Conservation (phyloP, 805 yeast species). For the Saccharomycopsis sp. region DNA sequence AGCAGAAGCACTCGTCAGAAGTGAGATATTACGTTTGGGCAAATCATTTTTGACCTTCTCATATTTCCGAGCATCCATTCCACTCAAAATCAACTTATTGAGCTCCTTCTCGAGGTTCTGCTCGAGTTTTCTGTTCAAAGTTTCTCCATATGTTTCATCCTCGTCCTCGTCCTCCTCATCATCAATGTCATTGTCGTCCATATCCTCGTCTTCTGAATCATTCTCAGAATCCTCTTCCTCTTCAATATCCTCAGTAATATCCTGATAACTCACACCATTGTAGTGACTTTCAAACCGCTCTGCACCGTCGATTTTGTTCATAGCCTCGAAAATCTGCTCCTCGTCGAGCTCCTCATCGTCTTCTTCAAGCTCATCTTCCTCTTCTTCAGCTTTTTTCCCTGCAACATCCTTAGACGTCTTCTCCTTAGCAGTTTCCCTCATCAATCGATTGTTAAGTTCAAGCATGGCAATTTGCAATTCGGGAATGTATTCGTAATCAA, state of each 20-base stretch:
- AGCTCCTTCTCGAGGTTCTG: conserved; percentile 53
- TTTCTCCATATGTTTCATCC: conserved; percentile 24
- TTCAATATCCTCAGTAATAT: too few relatives aligned
- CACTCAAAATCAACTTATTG: conserved; percentile 43
- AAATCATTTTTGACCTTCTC: conserved; percentile 21
- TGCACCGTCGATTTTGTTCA: conserved; percentile 12
- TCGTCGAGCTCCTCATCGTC: conserved; percentile 6
- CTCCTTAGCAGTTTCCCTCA: conserved; percentile 16
- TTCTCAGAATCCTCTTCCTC: conserved; percentile 12
- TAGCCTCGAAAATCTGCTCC: conserved; percentile 19
- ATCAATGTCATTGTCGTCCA: conserved; percentile 24
- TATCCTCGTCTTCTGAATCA: conserved; percentile 9
- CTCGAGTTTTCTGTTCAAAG: conserved; percentile 34
- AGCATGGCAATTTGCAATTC: conserved; percentile 38
- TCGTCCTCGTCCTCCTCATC: conserved; percentile 27
- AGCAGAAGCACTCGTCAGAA: not conserved
- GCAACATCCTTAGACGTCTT: not conserved
- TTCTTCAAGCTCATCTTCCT: conserved; percentile 15
- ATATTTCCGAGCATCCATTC: conserved; percentile 36
- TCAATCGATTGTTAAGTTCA: conserved; percentile 31
- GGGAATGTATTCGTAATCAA: conserved; percentile 31
- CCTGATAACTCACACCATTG: conserved; percentile 7
- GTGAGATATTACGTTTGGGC: not conserved
- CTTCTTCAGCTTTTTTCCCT: conserved; percentile 20
- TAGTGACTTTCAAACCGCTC: conserved; percentile 4